Base-by-base conservation (phyloP, 2,329 filamentous ascomycete genomes). In the Didymosphaeria variabile region DNA sequence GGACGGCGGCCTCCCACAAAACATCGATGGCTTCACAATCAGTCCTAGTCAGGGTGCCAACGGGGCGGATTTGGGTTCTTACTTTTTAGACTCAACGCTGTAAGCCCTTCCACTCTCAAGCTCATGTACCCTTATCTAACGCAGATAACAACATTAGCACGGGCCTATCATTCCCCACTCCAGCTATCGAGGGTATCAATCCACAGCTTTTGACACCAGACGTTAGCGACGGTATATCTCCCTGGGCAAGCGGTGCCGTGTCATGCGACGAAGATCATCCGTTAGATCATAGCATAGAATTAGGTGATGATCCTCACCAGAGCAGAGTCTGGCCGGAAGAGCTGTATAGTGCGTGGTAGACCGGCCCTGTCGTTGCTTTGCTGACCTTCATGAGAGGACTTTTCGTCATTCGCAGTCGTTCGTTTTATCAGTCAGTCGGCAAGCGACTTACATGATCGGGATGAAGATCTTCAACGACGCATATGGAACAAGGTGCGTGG, bases 401-500 rank as follows among this genome's bases (percentile, higher is more conserved):
- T 47, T 13, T 47, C 45, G 45, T 47, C 45, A 12, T 47, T 47
- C 45, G 45, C 45, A 17, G 23, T 31, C 23, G 45, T 47, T 10
- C 45, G 45, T 23, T 47, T 47, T 8, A 31, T 47, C 45, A 23
- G 45, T 31, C 45, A 6, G 45, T 47, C 45, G 23, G 23, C 23
- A 23, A 23, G 45, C 45, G 45, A 29, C 13, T 31, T 47, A 15
- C 19, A 9, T 47, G 45, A 29, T 47, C 23, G 12, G n/a, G 45
- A 47, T 31, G 23, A 47, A 29, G 45, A 47, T 47, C 45, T 47
- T 47, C 45, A 47, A n/a, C 23, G 23, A 5, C 23, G 45, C 45
- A 47, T 47, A 29, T 47, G 45, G 23, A 31, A 31, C 45, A 47
- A 47, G 29, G 45, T 47, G 13, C 45, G 45, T 29, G 45, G 45